Conservation (phyloP, 1,284 basidiomycete species). For the Moniliophthora roreri region DNA sequence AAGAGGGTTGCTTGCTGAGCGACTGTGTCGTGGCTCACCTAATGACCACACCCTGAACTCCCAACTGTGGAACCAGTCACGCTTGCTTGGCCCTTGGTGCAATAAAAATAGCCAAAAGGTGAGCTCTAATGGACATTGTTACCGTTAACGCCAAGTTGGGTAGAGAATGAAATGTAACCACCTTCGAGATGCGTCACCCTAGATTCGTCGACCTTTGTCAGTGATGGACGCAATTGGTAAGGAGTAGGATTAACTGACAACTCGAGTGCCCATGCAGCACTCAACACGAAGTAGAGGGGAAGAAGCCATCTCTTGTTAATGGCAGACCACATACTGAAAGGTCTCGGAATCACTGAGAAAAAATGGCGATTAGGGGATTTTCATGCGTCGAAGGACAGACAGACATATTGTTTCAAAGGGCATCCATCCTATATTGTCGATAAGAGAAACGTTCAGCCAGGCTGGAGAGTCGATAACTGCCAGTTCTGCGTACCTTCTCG, state of each 20-base stretch:
- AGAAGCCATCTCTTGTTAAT: slow-evolving; percentile 54
- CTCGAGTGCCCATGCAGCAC: slow-evolving; percentile 70
- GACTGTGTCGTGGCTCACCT: slow-evolving; percentile 35
- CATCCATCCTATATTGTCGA: neutral
- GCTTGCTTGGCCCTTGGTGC: slow-evolving; percentile 64
- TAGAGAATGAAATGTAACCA: slow-evolving; percentile 21
- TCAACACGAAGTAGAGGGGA: slow-evolving; percentile 66
- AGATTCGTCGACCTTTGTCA: neutral
- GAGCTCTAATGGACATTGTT: slow-evolving; percentile 46
- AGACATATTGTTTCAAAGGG: neutral
- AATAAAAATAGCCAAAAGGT: slow-evolving; percentile 77
- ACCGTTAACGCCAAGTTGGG: slow-evolving; percentile 8
- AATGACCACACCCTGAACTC: slow-evolving; percentile 61
- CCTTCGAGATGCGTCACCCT: slow-evolving; percentile 84
- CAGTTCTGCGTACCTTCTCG: slow-evolving; percentile 57
- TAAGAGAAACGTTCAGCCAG: neutral
- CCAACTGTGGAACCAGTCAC: slow-evolving; percentile 71
- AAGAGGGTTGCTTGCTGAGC: slow-evolving; percentile 3
- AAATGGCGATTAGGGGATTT: neutral
- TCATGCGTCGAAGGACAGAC: no score
- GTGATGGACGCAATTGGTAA: slow-evolving; percentile 3
- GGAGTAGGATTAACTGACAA: slow-evolving; percentile 44
- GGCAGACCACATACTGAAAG: slow-evolving; percentile 46
- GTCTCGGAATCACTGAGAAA: slow-evolving; percentile 30
- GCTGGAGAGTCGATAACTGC: neutral